These are phyloP conservation scores for Tulasnella calospora DNA, from an alignment of 768 basidiomycete species.

Conservation along the genomic window DNA sequence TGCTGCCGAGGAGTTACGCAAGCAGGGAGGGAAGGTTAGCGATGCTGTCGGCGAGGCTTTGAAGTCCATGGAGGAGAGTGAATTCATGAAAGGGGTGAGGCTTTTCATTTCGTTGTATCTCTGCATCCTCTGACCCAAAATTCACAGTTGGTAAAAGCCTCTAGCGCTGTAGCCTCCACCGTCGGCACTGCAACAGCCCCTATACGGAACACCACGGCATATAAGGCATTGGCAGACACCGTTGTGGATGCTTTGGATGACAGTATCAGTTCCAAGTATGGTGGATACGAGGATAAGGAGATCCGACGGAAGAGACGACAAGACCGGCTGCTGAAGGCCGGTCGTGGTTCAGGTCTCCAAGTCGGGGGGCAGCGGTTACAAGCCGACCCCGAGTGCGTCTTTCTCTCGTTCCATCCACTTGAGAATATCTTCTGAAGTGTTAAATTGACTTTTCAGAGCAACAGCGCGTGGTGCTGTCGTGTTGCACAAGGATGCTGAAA, in stretches of 20 bases:
- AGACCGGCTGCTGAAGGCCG: constrained; percentile 77
- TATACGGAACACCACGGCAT: constrained; percentile 92
- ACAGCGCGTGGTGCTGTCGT: constrained; percentile 65
- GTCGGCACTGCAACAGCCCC: constrained; percentile 90
- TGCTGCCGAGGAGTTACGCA: constrained; percentile 88
- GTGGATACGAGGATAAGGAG: constrained; percentile 94
- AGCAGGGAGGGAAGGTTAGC: constrained; percentile 82
- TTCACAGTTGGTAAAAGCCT: constrained; percentile 75
- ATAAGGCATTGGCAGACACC: constrained; percentile 85
- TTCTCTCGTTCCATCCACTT: background rate
- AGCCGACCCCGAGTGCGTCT: constrained; percentile 75
- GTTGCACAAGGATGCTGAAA: constrained; percentile 73
- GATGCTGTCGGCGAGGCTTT: constrained; percentile 93
- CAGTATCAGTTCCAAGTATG: constrained; percentile 86
- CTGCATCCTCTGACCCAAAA: background rate
- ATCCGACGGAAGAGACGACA: constrained; percentile 76
- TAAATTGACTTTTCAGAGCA: constrained; percentile 49
- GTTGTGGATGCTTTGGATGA: constrained; percentile 91
- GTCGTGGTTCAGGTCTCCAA: constrained; percentile 58
- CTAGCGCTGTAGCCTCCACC: constrained; percentile 76
- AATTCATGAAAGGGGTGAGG: constrained; percentile 77
- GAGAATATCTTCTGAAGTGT: background rate
- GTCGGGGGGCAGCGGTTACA: constrained; percentile 47
- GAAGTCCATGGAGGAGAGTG: constrained; percentile 90
- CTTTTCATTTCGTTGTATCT: background rate